These are phyloP conservation scores for Ogataea wickerhamii DNA, from an alignment of 805 yeast species.

Conservation along the genomic window DNA sequence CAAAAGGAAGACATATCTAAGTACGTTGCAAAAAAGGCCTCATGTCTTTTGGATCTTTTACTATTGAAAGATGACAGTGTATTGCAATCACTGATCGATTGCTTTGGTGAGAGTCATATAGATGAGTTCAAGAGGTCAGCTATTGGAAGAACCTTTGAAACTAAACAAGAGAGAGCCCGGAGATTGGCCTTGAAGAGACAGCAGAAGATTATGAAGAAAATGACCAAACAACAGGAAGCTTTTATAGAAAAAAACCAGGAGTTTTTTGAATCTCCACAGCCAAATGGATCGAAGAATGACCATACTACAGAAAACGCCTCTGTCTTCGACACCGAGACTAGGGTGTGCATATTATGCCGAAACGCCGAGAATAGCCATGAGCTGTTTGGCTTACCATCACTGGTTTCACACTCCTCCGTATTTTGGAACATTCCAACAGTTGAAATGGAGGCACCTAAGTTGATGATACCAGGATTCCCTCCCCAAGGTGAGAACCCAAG, in stretches of 20 bases:
- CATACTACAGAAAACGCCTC: conserved; percentile 18
- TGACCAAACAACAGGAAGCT: conserved; percentile 50
- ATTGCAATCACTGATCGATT: conserved; percentile 46
- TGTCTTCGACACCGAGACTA: conserved; percentile 15
- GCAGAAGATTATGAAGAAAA: conserved; percentile 55
- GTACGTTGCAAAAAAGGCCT: conserved; percentile 51
- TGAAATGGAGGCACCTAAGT: conserved; percentile 28
- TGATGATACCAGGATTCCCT: conserved; percentile 23
- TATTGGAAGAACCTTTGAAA: conserved; percentile 41
- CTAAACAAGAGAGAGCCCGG: conserved; percentile 52
- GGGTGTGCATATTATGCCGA: conserved; percentile 59
- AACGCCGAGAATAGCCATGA: conserved; percentile 43
- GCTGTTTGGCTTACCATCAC: conserved; percentile 57
- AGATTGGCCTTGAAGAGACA: conserved; percentile 60
- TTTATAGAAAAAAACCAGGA: conserved; percentile 40
- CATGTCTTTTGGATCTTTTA: conserved; percentile 48
- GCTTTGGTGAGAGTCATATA: conserved; percentile 57
- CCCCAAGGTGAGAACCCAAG: conserved; percentile 6
- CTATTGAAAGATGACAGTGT: conserved; percentile 47
- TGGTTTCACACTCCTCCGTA: conserved; percentile 41
- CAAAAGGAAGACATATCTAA: conserved; percentile 48
- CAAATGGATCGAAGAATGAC: conserved; percentile 10
- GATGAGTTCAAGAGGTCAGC: conserved; percentile 47
- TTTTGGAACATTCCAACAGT: conserved; percentile 46
- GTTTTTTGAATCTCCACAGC: conserved; percentile 16